phyloP scores from a whole-genome alignment of 805 yeast genomes.

The Suhomyces sp. region DNA sequence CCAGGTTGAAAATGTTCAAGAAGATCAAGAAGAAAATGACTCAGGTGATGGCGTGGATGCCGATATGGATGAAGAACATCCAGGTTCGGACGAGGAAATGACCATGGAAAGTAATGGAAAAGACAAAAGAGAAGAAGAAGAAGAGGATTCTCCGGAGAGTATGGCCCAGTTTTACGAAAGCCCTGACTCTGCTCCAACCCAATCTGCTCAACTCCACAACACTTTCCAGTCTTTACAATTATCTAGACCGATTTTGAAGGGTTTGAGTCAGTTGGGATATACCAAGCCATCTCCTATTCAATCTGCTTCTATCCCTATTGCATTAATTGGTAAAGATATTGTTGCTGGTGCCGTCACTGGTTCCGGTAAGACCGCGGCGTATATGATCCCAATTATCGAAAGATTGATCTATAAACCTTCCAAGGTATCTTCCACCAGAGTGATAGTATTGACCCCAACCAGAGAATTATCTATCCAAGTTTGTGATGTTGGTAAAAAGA shows the following conservation, averaged over 20 bases:
- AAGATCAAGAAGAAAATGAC: constrained; percentile 29
- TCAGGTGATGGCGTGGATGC: constrained; percentile 25
- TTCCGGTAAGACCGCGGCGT: constrained; percentile 99
- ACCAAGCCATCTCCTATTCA: constrained; percentile 93
- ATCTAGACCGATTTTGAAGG: constrained; percentile 88
- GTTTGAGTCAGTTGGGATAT: constrained; percentile 78
- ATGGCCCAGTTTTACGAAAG: constrained; percentile 77
- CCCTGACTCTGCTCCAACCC: constrained; percentile 43
- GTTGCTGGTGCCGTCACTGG: constrained; percentile 99
- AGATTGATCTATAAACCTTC: constrained; percentile 87
- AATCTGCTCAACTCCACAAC: constrained; percentile 52
- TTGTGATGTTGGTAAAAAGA: constrained; percentile 84
- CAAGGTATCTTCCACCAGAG: constrained; percentile 84
- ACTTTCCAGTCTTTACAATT: constrained; percentile 76
- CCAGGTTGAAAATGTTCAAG: constrained; percentile 32
- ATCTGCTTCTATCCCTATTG: constrained; percentile 89
- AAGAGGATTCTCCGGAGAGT: constrained; percentile 77
- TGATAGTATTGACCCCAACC: constrained; percentile 88
- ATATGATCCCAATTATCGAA: constrained; percentile 92
- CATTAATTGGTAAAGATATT: constrained; percentile 89
- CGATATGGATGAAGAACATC: constrained; percentile 14
- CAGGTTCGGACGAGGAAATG: constrained; percentile 12
- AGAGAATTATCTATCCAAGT: constrained; percentile 98
- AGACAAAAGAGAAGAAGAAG: constrained; percentile 33
- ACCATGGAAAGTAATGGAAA: constrained; percentile 16